Percentiles rank a stretch among this genome's conserved stretches.
Evolutionary conservation across 2,329 filamentous ascomycete genomes (phyloP).

Genomic region (Penicillium paneum): DNA sequence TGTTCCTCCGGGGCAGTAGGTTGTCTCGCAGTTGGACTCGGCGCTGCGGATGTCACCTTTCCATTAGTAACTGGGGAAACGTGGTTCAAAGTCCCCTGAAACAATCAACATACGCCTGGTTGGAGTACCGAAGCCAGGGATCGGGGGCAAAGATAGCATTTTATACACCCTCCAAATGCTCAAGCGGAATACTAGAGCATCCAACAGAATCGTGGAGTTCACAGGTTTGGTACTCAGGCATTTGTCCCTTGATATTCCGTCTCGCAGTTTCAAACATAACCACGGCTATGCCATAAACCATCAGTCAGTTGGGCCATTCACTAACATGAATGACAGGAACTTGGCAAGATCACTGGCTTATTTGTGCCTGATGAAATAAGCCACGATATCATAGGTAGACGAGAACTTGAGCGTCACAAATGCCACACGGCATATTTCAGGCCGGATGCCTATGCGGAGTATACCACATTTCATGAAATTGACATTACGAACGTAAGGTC

Average conservation of each 20-base stretch:
- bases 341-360: conserved; percentile 44
- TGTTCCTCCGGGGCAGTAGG: conserved; percentile 44
- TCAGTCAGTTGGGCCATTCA: not conserved
- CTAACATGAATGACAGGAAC: conserved; percentile 24
- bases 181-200: conserved; percentile 48
- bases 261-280: conserved; percentile 51
- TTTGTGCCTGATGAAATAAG: conserved; percentile 42
- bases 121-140: conserved; percentile 33
- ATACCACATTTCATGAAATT: conserved; percentile 34
- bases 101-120: conserved; percentile 40
- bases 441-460: conserved; percentile 39
- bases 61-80: conserved; percentile 47
- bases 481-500: conserved; percentile 39
- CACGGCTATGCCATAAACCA: conserved; percentile 19
- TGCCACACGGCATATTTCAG: conserved; percentile 36
- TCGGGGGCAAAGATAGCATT: conserved; percentile 49
- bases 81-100: conserved; percentile 48
- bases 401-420: conserved; percentile 35
- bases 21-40: conserved; percentile 45
- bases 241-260: conserved; percentile 43
- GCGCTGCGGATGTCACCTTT: conserved; percentile 46
- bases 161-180: conserved; percentile 44
- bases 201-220: conserved; percentile 46
- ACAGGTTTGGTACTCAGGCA: conserved; percentile 40
- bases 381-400: conserved; percentile 32